Percentiles rank a stretch among this genome's conserved stretches.
Conservation (phyloP, 2,329 filamentous ascomycete species). For the Botryotinia convoluta region DNA sequence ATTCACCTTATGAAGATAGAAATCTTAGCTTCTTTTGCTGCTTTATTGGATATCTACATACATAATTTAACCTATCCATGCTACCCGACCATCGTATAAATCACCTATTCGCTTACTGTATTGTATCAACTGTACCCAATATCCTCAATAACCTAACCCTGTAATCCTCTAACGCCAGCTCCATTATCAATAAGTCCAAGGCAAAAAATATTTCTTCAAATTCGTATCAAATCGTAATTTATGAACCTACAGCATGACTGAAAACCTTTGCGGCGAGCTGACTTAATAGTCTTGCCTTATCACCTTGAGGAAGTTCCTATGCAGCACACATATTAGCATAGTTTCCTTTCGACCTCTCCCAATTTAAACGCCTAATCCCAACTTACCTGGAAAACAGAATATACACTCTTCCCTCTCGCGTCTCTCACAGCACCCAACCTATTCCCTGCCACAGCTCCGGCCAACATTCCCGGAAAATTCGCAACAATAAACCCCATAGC, state of each 20-base stretch:
- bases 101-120: not conserved
- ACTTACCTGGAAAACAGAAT: slow-evolving; percentile 60
- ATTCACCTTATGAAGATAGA: not conserved
- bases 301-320: slow-evolving; percentile 71
- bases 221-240: not conserved
- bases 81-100: not conserved
- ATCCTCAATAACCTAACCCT: not conserved
- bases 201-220: not conserved
- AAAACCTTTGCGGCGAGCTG: slow-evolving; percentile 68
- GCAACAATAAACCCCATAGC: slow-evolving; percentile 93
- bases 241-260: slow-evolving; percentile 65
- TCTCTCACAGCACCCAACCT: slow-evolving; percentile 86
- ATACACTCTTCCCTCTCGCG: slow-evolving; percentile 91
- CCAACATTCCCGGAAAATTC: slow-evolving; percentile 84
- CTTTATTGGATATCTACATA: not conserved
- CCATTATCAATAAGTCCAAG: not conserved
- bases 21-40: not conserved
- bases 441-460: slow-evolving; percentile 90
- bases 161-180: not conserved
- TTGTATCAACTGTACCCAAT: not conserved
- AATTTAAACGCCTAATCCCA: not conserved
- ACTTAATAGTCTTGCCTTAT: slow-evolving; percentile 76
- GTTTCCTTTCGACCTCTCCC: no score
- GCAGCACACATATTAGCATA: not conserved
- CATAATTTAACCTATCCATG: not conserved